Evolutionary conservation across 495 filamentous ascomycete genomes (phyloP).

Genomic region (Achaetomiella virescens): DNA sequence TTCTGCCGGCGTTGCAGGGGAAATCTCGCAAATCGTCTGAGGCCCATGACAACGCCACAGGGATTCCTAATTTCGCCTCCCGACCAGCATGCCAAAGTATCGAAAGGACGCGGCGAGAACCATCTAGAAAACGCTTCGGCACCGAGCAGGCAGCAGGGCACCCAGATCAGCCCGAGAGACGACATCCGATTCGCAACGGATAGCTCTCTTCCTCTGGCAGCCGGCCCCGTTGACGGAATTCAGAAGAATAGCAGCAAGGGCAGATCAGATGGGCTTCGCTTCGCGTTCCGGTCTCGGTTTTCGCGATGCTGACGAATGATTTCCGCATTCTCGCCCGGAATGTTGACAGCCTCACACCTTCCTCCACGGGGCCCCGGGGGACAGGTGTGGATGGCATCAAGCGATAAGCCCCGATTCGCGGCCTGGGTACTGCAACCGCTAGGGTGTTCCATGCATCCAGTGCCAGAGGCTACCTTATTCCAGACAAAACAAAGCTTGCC

Average conservation of each 20-base stretch:
- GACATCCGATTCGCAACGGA: conserved; percentile 12
- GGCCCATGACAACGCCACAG: neutral
- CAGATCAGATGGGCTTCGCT: conserved; percentile 4
- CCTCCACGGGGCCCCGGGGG: neutral
- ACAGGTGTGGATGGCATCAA: too few relatives aligned
- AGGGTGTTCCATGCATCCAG: neutral
- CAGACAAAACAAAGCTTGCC: too few relatives aligned
- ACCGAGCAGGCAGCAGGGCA: conserved; percentile 12
- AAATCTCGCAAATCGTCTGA: neutral
- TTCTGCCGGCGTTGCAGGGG: neutral
- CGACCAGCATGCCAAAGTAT: neutral
- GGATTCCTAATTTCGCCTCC: neutral
- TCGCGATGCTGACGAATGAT: neutral
- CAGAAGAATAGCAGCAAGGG: conserved; percentile 7
- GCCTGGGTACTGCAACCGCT: neutral
- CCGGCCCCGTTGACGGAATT: neutral
- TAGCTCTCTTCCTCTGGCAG: neutral
- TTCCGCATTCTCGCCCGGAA: neutral
- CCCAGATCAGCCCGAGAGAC: conserved; percentile 1
- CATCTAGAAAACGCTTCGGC: conserved; percentile 5
- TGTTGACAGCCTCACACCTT: neutral
- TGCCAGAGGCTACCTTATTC: neutral
- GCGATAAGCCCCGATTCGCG: neutral
- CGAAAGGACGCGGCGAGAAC: neutral
- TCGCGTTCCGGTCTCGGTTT: neutral